Evolutionary conservation across 1,139 yeast genomes (phyloP), one percentile per base, ranked within the genome.

Genomic region (Candida frijolesensis): DNA sequence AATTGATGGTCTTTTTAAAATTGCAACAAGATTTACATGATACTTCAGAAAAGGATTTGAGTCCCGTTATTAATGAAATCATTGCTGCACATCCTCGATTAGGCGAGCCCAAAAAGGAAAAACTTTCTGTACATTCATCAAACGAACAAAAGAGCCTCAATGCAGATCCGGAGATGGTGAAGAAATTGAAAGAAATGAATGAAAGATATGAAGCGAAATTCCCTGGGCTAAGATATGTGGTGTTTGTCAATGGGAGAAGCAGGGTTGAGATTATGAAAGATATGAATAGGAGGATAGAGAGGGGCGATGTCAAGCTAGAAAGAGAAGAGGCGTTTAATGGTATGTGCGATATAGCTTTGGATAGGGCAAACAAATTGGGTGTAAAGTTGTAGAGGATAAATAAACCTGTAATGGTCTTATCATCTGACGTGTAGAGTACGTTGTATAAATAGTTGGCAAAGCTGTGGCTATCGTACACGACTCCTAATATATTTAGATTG

Each of bases 71-170:
- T 8, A 61, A 77, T 46, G 69, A 77, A 43, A 85, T 87, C 50
- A 80, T 91, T 16, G 84, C 89, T 1, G 96, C 97, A 0, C 97
- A 91, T 67, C 97, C 97, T n/a, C 74, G 97, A 51, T 74, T 91
- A 29, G 97, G 92, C 0, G 90, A 76, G 56, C 84, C 79, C 38
- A 65, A 69, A 12, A 56, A 72, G 45, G 65, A 68, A 22, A 63
- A 68, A 19, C 69, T 86, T 33, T 86, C 95, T 8, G 72, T 68
- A 4, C 94, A 87, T 60, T 87, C 96, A 1, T 71, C 77, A 30
- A 68, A 71, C 3, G 97, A 91, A 64, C 97, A 91, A 63, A 80
- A 78, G 52, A 80, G 85, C 12, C 72, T 91, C 44, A 76, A 72
- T 51, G 69, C 68, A 5, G 66, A 70, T 7, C 65, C 72, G 3